Base-by-base conservation (phyloP, 2,329 filamentous ascomycete genomes). In the Fusarium protoensiforme region DNA sequence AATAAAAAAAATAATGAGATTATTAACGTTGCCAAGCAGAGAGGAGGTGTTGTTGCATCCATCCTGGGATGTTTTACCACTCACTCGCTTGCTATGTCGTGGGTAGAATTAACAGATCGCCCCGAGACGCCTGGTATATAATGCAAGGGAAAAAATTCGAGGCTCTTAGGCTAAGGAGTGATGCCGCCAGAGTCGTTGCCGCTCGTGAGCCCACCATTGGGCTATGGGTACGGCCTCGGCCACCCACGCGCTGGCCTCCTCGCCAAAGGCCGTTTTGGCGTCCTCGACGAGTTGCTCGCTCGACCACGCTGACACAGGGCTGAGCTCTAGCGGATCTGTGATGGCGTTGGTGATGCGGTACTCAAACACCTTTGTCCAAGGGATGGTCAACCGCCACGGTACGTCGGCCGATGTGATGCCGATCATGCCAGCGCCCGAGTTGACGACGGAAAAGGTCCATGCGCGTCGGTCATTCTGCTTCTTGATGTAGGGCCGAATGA, bases 361-460 rank as follows among this genome's bases (percentile, higher is more conserved):
- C 61, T 80, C 80, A 27, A 77, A 75, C 36, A 78, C 76, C 46
- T 80, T 75, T 22, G 78, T 75, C 29, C 82, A 74, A 0, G 81
- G 81, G 14, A 82, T 77, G 3, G 81, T 76, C 16, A 83, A 64
- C 33, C 78, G 73, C 75, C 80, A 79, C 2, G 79, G 43, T 75
- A 81, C 35, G 76, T 83, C 67, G 2, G 79, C 72, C 1, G 78
- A 76, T 2, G 80, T 80, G 14, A 83, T 74, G 38, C 75, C 75
- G 18, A 83, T 70, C 76, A 81, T 79, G 53, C 79, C 78, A 5
- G 79, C 76, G 13, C 81, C 81, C 0, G 80, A 79, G 65, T 83
- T 83, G 46, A 82, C 75, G 20, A 82, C 77, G 6, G 77, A 79
- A 65, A 81, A 81, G n/a, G 81, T 77, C 81, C 81, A 83, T 1